phyloP scores from a whole-genome alignment of 2,329 filamentous ascomycete genomes.

The Aspergillus eucalypticola region DNA sequence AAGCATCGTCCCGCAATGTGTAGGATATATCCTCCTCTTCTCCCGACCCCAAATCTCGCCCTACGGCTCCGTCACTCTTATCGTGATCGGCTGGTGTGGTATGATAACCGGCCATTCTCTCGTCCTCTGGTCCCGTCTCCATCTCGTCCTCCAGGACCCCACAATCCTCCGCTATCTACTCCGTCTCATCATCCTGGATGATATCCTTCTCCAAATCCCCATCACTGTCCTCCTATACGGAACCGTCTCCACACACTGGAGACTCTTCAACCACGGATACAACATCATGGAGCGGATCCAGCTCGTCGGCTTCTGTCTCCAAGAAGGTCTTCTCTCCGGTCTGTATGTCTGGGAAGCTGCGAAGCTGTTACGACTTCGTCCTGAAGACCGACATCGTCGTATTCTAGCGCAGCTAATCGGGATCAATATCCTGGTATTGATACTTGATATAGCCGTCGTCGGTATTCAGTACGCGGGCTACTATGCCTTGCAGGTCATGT shows the following conservation, averaged over 20 bases:
- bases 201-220: conserved; percentile 41
- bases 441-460: conserved; percentile 48
- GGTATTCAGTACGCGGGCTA: conserved; percentile 43
- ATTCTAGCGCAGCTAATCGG: conserved; percentile 51
- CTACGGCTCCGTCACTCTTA: conserved; percentile 35
- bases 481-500: conserved; percentile 41
- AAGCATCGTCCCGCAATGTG: conserved; percentile 41
- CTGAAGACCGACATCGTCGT: conserved; percentile 18
- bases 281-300: conserved; percentile 52
- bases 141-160: conserved; percentile 40
- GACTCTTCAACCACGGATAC: conserved; percentile 25
- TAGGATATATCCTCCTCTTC: conserved; percentile 46
- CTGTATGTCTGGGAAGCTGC: conserved; percentile 53
- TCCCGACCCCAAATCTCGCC: conserved; percentile 29
- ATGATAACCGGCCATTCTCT: conserved; percentile 48
- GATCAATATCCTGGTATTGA: conserved; percentile 49
- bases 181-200: conserved; percentile 43
- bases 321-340: conserved; percentile 52
- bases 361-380: conserved; percentile 41
- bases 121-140: conserved; percentile 48
- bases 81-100: conserved; percentile 42
- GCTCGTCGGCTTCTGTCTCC: conserved; percentile 53
- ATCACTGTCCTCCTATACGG: conserved; percentile 42
- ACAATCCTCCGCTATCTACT: conserved; percentile 36
- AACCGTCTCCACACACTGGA: conserved; percentile 23